A percentile compares a stretch with the other conserved stretches of the same genome.
These are phyloP conservation scores for Curvularia hawaiiensis DNA, from an alignment of 2,329 filamentous ascomycete genomes.

Conservation along the genomic window DNA sequence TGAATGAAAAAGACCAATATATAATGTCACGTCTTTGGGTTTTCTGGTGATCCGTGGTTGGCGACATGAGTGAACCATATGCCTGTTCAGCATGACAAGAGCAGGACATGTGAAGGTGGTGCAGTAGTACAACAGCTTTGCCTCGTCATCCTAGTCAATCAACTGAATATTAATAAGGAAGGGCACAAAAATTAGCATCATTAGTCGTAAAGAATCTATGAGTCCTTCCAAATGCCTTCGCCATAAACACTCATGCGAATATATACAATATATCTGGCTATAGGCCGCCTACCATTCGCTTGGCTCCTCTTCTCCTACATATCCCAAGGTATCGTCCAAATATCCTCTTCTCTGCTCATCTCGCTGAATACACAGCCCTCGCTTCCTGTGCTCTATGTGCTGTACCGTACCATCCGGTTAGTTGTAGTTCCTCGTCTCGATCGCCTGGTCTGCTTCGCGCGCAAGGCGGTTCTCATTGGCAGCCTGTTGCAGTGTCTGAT, in stretches of 20 bases:
- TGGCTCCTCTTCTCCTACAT: not conserved
- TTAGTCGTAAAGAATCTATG: not conserved
- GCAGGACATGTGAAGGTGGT: not conserved
- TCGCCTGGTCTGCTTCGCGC: slow-evolving; percentile 70
- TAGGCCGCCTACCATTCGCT: not conserved
- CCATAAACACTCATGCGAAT: not conserved
- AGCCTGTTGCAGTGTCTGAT: slow-evolving; percentile 68
- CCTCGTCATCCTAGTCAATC: not conserved
- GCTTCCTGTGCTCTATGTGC: not conserved
- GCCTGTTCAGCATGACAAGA: not conserved
- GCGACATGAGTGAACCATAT: not conserved
- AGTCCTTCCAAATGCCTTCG: not conserved
- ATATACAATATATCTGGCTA: not conserved
- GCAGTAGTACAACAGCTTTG: not conserved
- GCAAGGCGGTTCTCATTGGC: slow-evolving; percentile 69
- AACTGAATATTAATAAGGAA: not conserved
- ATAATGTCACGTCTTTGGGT: not conserved
- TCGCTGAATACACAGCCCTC: not conserved
- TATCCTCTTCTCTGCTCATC: not conserved
- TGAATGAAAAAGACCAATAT: not conserved
- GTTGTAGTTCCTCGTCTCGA: slow-evolving; percentile 63
- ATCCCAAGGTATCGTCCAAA: not conserved
- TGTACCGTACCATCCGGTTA: slow-evolving; percentile 32
- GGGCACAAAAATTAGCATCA: not conserved
- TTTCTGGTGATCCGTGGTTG: not conserved